Base-by-base conservation (phyloP, 768 basidiomycete species). In the Daedaleopsis nitida region DNA sequence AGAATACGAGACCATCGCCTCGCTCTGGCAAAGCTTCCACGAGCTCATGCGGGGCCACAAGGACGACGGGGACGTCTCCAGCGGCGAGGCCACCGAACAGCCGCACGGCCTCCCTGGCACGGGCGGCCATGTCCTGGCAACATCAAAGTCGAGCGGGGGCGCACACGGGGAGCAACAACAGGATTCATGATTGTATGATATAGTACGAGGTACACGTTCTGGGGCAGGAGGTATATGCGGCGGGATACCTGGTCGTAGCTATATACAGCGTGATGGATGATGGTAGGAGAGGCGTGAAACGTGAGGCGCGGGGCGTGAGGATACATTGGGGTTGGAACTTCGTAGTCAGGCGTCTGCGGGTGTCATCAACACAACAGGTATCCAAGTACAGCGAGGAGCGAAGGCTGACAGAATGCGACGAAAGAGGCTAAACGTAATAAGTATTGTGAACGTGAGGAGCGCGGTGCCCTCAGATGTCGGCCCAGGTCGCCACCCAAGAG, bases 1-100 rank as follows among this genome's bases (percentile, higher is more conserved):
- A 59, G 95, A 96, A 78, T 95, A 96, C 72, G 85, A 89, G 53
- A 94, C 90, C 2, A 92, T 96, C 44, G 92, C 94, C 3, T 80
- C 84, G 2, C 78, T 97, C 52, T 96, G 94, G 93, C 81, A 86
- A 60, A 85, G 83, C 66, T 94, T 93, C 66, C 87, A 92, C 67
- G 77, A 87, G 59, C 78, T 94, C 65, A 93, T 93, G 90, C 81
- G 81, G 24, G 68, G 71, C 24, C 69, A 73, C 48, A 65, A 64
- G 48, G 68, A 71, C 44, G 71, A 73, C 60, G 52, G 72, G 65
- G 55, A 55, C 3, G 55, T 48, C 9, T 49, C 58, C 13, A 32
- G 27, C 7, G 27, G 27, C 27, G 57, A n/a, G 16, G 65, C 67
- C 59, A 59, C 56, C 32, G 71, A 72, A 45, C 69, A 72, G 39